Evolutionary conservation across 1,284 basidiomycete genomes (phyloP).

Genomic region (Marasmius oreades): DNA sequence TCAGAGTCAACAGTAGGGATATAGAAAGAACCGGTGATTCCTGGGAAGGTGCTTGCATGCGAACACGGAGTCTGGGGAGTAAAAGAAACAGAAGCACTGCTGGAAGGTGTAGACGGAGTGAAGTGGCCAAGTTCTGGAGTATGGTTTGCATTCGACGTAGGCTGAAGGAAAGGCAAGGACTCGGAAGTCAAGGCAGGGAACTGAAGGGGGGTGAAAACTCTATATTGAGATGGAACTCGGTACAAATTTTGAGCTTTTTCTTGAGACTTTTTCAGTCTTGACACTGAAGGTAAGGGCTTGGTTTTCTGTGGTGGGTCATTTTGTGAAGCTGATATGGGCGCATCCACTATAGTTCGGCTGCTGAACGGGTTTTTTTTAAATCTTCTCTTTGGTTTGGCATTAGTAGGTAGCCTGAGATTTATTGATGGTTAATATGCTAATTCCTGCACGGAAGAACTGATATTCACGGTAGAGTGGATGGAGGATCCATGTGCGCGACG

Average conservation of each 20-base stretch:
- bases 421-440: background rate
- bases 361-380: too few species aligned
- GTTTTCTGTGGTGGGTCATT: too few species aligned
- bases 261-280: too few species aligned
- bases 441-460: background rate
- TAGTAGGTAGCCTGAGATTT: background rate
- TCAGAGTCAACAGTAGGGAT: background rate
- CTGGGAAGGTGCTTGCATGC: background rate
- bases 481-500: background rate
- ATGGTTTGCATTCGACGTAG: background rate
- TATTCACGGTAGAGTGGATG: background rate
- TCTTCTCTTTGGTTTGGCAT: background rate
- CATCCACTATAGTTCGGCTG: too few species aligned
- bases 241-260: too few species aligned
- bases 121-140: background rate
- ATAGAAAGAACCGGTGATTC: background rate
- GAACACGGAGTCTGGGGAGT: background rate
- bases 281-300: too few species aligned
- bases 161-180: background rate
- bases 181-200: background rate
- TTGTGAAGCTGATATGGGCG: too few species aligned
- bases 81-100: background rate
- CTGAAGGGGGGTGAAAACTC: background rate
- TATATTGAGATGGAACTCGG: background rate
- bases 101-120: background rate